Base-by-base conservation (phyloP, 2,329 filamentous ascomycete species). In the Scopulariopsis brevicaulis region DNA sequence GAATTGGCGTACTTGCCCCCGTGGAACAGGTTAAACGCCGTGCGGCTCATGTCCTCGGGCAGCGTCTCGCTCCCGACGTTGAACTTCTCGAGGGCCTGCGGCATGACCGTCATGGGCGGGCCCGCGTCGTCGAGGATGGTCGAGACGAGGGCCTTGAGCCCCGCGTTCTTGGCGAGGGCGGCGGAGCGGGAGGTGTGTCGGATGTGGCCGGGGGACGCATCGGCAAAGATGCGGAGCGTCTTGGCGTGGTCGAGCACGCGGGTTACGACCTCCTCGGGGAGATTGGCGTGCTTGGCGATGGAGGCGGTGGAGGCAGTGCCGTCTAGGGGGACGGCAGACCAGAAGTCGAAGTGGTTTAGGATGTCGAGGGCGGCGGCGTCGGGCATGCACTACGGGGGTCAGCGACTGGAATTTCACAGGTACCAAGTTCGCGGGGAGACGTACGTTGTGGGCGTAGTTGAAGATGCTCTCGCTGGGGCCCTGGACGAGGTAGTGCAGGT, bases 221-320 rank as follows among this genome's bases (percentile, higher is more conserved):
- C 81, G 51, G 69, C 64, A 67, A 85, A 83, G 59, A 85, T 73
- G 12, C 72, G 70, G 62, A 77, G 79, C 14, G 80, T 83, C 74
- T 84, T 83, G 46, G 77, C 79, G 65, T 83, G 76, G 8, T 81
- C 77, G 32, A 82, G 66, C 7, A 79, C 68, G 53, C 79, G 76
- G 14, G 74, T 72, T 20, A 82, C 69, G 63, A 81, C 80, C 61
- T 76, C 70, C 32, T 74, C 68, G 62, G 79, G 75, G 24, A 81
- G 65, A 0, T 70, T 63, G 0, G 76, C 77, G 61, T 74, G 55
- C 46, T 32, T 34, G 20, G 55, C 55, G 20, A 77, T 73, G 12
- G 74, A 71, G 4, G 64, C 60, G 57, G 73, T 73, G 2, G 75
- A 73, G 7, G 76, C 74, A 3, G 71, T 68, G 18, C 75, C 75